Conservation (phyloP, 305 asterid genomes). For the Solanum hybrid region DNA sequence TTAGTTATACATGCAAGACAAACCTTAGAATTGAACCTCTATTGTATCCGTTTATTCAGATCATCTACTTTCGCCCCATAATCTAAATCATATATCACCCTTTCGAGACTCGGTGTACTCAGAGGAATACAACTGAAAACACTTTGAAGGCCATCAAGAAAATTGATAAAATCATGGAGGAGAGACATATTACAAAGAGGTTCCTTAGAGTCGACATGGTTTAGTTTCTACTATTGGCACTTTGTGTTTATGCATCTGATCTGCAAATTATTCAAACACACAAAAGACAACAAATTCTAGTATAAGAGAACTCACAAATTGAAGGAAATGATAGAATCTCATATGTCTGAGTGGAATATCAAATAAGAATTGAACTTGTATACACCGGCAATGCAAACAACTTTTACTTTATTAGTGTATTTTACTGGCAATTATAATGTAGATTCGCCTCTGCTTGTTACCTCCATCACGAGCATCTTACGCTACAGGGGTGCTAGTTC, state of each 20-base stretch:
- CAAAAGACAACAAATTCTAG: not conserved
- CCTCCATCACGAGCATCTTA: not conserved
- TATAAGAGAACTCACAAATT: not conserved
- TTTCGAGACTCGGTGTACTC: not conserved
- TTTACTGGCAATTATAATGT: not conserved
- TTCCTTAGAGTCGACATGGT: not conserved
- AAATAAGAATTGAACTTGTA: not conserved
- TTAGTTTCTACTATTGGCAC: not conserved
- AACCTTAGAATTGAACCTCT: not conserved
- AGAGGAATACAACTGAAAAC: not conserved
- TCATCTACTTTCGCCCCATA: not conserved
- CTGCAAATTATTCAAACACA: not conserved
- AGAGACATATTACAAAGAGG: too few relatives aligned
- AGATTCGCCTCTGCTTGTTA: not conserved
- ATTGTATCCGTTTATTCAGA: too few relatives aligned
- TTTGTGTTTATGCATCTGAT: not conserved
- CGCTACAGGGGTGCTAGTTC: not conserved
- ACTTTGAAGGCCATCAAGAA: not conserved
- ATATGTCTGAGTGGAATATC: not conserved
- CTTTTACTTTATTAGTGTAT: not conserved
- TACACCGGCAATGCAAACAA: not conserved
- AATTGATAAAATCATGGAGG: not conserved
- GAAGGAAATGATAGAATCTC: not conserved
- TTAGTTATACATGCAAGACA: not conserved
- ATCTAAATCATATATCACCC: not conserved